Conservation (phyloP, 2,329 filamentous ascomycete genomes). For the Neofusicoccum laricinum region DNA sequence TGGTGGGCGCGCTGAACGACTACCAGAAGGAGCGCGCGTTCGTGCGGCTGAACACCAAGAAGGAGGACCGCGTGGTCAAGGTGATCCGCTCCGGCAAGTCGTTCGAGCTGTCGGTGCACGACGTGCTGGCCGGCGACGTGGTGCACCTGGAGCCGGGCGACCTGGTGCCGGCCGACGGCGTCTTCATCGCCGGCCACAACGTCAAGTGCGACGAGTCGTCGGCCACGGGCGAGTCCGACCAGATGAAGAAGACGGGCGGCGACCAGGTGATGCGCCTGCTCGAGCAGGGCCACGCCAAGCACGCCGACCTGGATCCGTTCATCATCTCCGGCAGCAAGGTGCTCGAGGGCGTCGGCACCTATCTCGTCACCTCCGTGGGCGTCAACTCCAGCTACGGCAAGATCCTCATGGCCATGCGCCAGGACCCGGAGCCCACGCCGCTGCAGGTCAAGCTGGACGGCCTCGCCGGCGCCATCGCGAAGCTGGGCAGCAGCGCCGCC, state of each 20-base stretch:
- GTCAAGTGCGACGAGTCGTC: slow-evolving; percentile 72
- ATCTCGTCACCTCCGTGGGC: slow-evolving; percentile 54
- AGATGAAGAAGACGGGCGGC: slow-evolving; percentile 60
- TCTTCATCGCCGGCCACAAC: slow-evolving; percentile 64
- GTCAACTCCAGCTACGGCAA: slow-evolving; percentile 55
- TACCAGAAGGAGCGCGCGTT: slow-evolving; percentile 38
- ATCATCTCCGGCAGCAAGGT: slow-evolving; percentile 59
- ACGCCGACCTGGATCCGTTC: slow-evolving; percentile 56
- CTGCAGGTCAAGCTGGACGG: slow-evolving; percentile 54
- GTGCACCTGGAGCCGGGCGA: slow-evolving; percentile 68
- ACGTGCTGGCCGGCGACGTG: slow-evolving; percentile 68
- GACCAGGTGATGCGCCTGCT: slow-evolving; percentile 34
- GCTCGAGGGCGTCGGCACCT: slow-evolving; percentile 54
- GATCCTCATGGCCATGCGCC: slow-evolving; percentile 56
- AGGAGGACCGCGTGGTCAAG: slow-evolving; percentile 35
- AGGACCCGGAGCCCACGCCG: slow-evolving; percentile 53
- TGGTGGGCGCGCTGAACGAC: slow-evolving; percentile 36
- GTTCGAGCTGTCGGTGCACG: slow-evolving; percentile 61
- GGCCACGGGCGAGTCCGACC: slow-evolving; percentile 70
- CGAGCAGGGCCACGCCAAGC: slow-evolving; percentile 47
- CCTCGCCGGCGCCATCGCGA: slow-evolving; percentile 52
- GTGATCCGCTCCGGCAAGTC: slow-evolving; percentile 63
- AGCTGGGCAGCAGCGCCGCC: slow-evolving; percentile 39
- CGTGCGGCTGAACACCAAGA: slow-evolving; percentile 33
- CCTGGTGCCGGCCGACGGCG: slow-evolving; percentile 67